Evolutionary conservation across 2,329 filamentous ascomycete genomes (phyloP).

Genomic region (Beauveria sp.): DNA sequence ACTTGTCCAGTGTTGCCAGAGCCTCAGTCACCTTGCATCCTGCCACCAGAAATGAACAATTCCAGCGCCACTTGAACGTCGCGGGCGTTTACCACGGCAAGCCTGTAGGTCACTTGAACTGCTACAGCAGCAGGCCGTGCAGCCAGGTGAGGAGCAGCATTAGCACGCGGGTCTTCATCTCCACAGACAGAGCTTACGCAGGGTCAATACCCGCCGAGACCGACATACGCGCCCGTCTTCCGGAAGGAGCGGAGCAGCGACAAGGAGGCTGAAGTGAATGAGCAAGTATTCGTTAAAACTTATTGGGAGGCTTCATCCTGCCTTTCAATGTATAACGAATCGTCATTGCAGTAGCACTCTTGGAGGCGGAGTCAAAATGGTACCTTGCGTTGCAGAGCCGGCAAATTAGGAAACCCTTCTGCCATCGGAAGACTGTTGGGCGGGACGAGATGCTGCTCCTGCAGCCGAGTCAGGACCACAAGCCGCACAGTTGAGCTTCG

Average conservation of each 20-base stretch:
- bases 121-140: too few relatives aligned
- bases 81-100: background rate
- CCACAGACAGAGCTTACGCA: background rate
- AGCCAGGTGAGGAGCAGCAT: background rate
- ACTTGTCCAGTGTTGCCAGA: background rate
- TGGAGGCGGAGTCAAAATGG: background rate
- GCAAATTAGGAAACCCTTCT: background rate
- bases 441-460: background rate
- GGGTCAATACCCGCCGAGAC: conserved; percentile 1
- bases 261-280: background rate
- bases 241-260: background rate
- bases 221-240: conserved; percentile 4
- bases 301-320: too few relatives aligned
- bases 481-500: background rate
- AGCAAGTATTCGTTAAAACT: background rate
- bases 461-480: background rate
- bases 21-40: background rate
- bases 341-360: background rate
- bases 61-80: background rate
- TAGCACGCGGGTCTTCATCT: conserved; percentile 2
- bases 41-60: background rate
- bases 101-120: background rate
- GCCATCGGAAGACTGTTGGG: background rate
- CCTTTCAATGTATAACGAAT: background rate
- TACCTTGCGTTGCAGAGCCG: background rate